Evolutionary conservation across 768 basidiomycete genomes (phyloP).

Genomic region (Leccinum subgranulosum): DNA sequence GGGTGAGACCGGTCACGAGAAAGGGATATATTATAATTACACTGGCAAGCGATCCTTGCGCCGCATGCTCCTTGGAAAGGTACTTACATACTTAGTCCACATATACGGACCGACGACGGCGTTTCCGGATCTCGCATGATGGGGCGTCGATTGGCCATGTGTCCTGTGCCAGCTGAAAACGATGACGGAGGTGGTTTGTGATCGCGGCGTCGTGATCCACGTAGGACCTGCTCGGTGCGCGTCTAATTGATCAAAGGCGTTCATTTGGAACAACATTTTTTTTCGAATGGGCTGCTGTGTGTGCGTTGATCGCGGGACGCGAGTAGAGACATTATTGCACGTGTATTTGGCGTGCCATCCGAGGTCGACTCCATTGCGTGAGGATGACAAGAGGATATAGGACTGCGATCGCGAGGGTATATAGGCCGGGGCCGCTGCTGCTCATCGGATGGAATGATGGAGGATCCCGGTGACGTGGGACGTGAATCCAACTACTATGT

Average conservation of each 20-base stretch:
- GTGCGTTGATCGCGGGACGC: neutral
- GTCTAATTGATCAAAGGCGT: neutral
- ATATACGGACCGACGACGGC: too few species aligned
- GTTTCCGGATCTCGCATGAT: neutral
- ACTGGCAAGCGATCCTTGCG: neutral
- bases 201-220: neutral
- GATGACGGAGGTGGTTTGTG: neutral
- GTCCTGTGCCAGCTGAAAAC: neutral
- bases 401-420: neutral
- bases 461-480: neutral
- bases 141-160: neutral
- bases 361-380: neutral
- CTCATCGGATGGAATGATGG: neutral
- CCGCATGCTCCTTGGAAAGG: neutral
- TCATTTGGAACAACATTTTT: neutral
- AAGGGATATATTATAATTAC: neutral
- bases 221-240: neutral
- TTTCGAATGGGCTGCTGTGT: neutral
- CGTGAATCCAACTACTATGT: neutral
- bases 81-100: neutral
- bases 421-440: neutral
- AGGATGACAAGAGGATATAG: neutral
- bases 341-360: neutral
- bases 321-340: neutral
- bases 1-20: conserved; percentile 7